These are phyloP conservation scores for Colletotrichum lindemuthianum DNA, from an alignment of 2,329 filamentous ascomycete genomes.

Conservation along the genomic window DNA sequence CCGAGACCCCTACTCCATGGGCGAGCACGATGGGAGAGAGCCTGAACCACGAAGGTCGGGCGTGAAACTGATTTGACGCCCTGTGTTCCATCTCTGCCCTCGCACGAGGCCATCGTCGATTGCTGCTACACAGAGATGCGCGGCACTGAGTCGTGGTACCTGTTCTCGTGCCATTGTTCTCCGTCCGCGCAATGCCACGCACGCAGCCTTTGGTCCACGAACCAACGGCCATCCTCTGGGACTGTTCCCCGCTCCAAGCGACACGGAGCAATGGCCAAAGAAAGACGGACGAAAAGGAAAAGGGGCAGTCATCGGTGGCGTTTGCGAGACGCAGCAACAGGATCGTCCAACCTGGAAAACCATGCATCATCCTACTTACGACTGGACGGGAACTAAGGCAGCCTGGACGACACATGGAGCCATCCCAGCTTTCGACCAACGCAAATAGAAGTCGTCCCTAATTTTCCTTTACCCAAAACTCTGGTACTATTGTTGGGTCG, in stretches of 20 bases:
- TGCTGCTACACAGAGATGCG: slow-evolving; percentile 18
- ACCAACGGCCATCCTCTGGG: slow-evolving; percentile 1
- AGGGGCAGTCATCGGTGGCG: neutral
- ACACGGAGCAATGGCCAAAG: neutral
- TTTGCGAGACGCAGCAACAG: neutral
- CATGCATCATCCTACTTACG: slow-evolving; percentile 28
- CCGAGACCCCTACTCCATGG: neutral
- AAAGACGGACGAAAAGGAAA: neutral
- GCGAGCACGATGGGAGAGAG: too few relatives aligned
- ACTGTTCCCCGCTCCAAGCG: slow-evolving; percentile 27
- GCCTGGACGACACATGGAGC: neutral
- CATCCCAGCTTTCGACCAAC: neutral
- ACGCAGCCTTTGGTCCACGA: neutral
- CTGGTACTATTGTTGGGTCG: neutral
- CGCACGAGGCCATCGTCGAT: slow-evolving; percentile 26
- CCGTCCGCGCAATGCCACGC: too few relatives aligned
- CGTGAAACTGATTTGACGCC: neutral
- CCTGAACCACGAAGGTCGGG: too few relatives aligned
- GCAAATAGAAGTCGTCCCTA: slow-evolving; percentile 7
- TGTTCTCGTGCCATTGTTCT: neutral
- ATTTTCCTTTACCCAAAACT: neutral
- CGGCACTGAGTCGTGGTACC: slow-evolving; percentile 16
- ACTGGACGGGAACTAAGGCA: slow-evolving; percentile 20
- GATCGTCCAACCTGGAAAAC: neutral
- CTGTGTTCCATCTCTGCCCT: neutral